Base-by-base conservation (phyloP, 768 basidiomycete species). In the Xerocomus brunneocitrinus region DNA sequence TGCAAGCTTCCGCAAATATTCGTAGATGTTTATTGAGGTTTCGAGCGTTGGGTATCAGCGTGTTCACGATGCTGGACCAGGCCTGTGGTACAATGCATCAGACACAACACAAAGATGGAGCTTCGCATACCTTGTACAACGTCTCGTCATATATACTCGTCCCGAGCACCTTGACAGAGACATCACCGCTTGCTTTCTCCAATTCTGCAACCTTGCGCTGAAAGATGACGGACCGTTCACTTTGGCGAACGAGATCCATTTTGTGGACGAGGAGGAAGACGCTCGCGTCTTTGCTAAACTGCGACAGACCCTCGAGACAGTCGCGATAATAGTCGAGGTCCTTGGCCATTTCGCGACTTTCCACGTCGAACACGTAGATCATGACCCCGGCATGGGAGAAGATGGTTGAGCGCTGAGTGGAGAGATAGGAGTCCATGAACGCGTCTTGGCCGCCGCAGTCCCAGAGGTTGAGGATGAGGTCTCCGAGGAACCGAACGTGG, bases 71-170 rank as follows among this genome's bases (percentile, higher is more conserved):
- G 58, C 85, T 86, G 19, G 97, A 98, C 97, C 97, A 98, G 19
- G 97, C 97, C 95, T 98, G 51, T 34, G 9, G 44, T 32, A 22
- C 49, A 27, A 16, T 10, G 24, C n/a, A 52, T 67, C 41, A 48
- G 48, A 53, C 35, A 46, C 52, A 51, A 47, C 45, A 45, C n/a
- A 13, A 54, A 53, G 46, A 49, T 19, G 46, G 43, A 32, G 35
- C 3, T 24, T 25, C 9, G 32, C 67, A 53, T 58, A 86, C 95
- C 80, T 89, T 93, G 77, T 98, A 99, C 45, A 99, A 73, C 60
- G 89, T 93, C 71, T 99, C 95, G 67, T 99, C 94, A 71, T 93
- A 97, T 59, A 99, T 99, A 65, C 89, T 94, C 16, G 97, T 98
- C 25, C 89, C 91, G 60, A 94, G 94, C 16, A 93, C 87, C 28